These are phyloP conservation scores for Fusarium succisae DNA, from an alignment of 2,329 filamentous ascomycete genomes.

Conservation along the genomic window DNA sequence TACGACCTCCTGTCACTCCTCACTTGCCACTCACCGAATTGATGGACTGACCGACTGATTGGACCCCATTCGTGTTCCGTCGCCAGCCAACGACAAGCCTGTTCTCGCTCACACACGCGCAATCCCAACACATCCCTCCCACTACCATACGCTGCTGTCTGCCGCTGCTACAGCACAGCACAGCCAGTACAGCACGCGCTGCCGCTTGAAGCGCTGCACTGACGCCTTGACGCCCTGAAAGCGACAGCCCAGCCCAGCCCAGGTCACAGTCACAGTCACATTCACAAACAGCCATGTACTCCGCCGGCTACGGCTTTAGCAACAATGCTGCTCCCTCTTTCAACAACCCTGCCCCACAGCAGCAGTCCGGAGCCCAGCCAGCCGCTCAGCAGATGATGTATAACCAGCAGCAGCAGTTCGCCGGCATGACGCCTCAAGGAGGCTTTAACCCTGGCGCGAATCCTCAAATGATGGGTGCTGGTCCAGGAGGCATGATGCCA, in stretches of 20 bases:
- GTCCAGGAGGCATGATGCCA: constrained; percentile 70
- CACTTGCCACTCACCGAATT: constrained; percentile 10
- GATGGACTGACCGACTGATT: constrained; percentile 14
- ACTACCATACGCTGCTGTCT: constrained; percentile 13
- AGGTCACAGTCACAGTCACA: constrained; percentile 6
- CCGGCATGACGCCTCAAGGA: constrained; percentile 61
- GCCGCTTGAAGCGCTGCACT: constrained; percentile 35
- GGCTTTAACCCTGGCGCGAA: constrained; percentile 62
- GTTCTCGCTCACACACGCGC: constrained; percentile 26
- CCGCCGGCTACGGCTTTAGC: constrained; percentile 64
- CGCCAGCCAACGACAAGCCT: constrained; percentile 34
- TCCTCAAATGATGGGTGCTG: constrained; percentile 64
- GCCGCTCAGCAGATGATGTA: constrained; percentile 67
- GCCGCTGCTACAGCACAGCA: constrained; percentile 21
- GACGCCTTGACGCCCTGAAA: constrained; percentile 27
- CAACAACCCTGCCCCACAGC: constrained; percentile 55
- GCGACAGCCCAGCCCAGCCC: background rate
- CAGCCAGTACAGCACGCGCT: constrained; percentile 20
- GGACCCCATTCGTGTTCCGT: constrained; percentile 31
- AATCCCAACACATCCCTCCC: constrained; percentile 11
- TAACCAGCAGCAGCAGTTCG: constrained; percentile 64
- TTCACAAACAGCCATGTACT: constrained; percentile 56
- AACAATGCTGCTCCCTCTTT: constrained; percentile 62
- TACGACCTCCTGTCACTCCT: constrained; percentile 14
- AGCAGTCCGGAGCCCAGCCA: constrained; percentile 51